Percentiles rank a stretch among this genome's conserved stretches.
Conservation (phyloP, 129 eudicot genomes). For the Chrysanthemum makinoi region DNA sequence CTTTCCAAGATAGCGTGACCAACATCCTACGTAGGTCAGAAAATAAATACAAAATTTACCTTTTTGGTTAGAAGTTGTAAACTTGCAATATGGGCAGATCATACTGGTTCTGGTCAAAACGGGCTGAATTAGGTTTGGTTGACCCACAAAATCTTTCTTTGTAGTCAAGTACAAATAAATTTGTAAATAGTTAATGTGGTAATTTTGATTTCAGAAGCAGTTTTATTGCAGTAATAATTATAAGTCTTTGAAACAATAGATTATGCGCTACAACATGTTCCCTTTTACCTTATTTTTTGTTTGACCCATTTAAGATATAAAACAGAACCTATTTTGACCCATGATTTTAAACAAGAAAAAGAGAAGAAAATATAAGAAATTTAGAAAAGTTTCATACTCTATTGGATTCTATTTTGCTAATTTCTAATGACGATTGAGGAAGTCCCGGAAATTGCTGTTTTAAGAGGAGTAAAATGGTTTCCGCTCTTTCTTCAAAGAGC, state of each 20-base stretch:
- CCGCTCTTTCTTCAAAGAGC: constrained; percentile 86
- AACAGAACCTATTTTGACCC: neutral
- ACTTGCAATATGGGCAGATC: neutral
- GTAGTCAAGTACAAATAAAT: neutral
- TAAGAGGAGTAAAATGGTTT: constrained; percentile 66
- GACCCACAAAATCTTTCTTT: neutral
- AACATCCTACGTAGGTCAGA: constrained; percentile 46
- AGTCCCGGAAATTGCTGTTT: constrained; percentile 77
- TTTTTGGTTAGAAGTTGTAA: neutral
- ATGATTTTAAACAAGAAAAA: neutral
- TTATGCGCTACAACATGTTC: neutral
- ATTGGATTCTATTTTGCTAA: constrained; percentile 64
- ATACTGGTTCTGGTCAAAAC: neutral
- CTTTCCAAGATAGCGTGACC: constrained; percentile 70
- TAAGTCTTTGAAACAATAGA: too few species aligned
- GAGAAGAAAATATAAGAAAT: neutral
- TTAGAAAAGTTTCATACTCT: constrained; percentile 1
- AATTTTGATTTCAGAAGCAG: neutral
- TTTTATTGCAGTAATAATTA: too few species aligned
- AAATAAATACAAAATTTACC: neutral
- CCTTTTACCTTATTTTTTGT: neutral
- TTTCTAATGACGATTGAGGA: constrained; percentile 81
- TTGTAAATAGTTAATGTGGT: neutral
- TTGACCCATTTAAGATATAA: neutral
- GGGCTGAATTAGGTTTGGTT: neutral